Percentiles rank a stretch among this genome's conserved stretches.
Conservation (phyloP, 805 yeast genomes). For the Lachancea sp. region DNA sequence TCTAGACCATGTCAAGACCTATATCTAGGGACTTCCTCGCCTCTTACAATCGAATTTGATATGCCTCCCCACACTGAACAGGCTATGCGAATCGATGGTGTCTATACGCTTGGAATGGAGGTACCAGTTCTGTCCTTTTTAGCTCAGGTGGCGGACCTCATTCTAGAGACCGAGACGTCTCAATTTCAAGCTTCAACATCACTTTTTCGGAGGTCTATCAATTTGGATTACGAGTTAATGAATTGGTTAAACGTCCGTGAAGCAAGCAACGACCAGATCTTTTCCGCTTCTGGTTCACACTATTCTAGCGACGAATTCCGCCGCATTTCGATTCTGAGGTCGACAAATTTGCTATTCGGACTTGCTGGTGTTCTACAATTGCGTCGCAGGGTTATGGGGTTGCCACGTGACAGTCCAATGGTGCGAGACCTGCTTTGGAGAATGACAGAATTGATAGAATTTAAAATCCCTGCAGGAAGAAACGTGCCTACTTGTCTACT, state of each 20-base stretch:
- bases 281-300: not conserved
- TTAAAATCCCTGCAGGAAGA: constrained; percentile 9
- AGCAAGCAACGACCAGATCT: constrained; percentile 25
- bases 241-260: constrained; percentile 21
- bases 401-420: constrained; percentile 42
- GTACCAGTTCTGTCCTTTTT: constrained; percentile 52
- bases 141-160: constrained; percentile 39
- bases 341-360: constrained; percentile 48
- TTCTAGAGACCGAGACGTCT: constrained; percentile 25
- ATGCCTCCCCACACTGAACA: not conserved
- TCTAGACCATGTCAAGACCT: constrained; percentile 35
- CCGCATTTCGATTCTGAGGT: constrained; percentile 30
- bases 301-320: not conserved
- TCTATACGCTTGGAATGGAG: constrained; percentile 62
- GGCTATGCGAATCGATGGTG: constrained; percentile 34
- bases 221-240: constrained; percentile 32
- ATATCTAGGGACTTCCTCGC: not conserved
- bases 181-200: not conserved
- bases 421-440: constrained; percentile 36
- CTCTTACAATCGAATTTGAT: constrained; percentile 5
- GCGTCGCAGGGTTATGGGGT: constrained; percentile 48
- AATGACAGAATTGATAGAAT: constrained; percentile 13
- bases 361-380: constrained; percentile 50
- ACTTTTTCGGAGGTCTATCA: constrained; percentile 32
- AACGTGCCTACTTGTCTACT: constrained; percentile 15